A percentile compares a stretch with the other conserved stretches of the same genome.
phyloP scores from a whole-genome alignment of 2,329 filamentous ascomycete genomes.

The Teratosphaeria nubilosa region DNA sequence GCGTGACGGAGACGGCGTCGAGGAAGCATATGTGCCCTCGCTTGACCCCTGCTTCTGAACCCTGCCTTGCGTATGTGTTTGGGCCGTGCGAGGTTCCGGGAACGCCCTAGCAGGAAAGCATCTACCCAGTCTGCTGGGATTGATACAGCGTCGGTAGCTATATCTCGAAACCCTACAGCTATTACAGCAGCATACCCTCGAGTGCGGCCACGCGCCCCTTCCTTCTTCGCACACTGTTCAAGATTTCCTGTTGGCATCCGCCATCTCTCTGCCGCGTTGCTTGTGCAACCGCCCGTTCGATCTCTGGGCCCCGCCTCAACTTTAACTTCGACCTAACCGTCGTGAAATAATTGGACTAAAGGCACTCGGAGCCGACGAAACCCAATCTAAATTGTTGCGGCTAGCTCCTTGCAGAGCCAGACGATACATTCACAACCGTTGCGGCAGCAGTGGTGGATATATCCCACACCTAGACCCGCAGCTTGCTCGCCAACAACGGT shows the following conservation, averaged over 20 bases:
- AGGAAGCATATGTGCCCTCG: background rate
- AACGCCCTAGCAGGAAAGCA: background rate
- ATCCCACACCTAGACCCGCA: background rate
- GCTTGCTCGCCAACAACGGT: background rate
- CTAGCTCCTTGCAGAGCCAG: background rate
- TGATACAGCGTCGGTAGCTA: background rate
- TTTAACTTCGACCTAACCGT: background rate
- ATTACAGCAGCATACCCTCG: background rate
- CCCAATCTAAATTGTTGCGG: slow-evolving; percentile 1
- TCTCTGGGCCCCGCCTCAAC: background rate
- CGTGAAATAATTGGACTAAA: background rate
- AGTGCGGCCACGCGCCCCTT: background rate
- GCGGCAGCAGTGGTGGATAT: background rate
- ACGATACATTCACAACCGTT: background rate
- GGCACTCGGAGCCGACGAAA: background rate
- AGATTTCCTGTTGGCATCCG: background rate
- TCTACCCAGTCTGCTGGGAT: background rate
- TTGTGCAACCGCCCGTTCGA: background rate
- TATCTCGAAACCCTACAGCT: background rate
- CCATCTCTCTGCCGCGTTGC: background rate
- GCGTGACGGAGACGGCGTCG: background rate
- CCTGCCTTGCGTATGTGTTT: background rate
- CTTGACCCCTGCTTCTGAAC: slow-evolving; percentile 1
- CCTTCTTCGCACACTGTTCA: background rate
- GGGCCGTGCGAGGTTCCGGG: background rate